Evolutionary conservation across 169 alveolate species (phyloP).

Genomic region (Plasmodium gallinaceum): DNA sequence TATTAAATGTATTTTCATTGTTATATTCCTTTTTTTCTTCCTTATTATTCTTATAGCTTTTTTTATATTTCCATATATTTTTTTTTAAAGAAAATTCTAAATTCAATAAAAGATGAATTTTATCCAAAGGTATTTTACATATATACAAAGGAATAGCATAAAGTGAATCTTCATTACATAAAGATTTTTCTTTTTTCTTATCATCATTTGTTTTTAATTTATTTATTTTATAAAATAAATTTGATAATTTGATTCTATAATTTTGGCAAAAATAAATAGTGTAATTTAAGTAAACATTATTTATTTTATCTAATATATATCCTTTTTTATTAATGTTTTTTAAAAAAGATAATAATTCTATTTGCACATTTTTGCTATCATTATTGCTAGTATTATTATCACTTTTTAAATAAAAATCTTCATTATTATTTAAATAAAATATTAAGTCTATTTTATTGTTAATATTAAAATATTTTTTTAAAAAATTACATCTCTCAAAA

Average conservation of each 20-base stretch:
- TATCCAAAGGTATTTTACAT: constrained; percentile 12
- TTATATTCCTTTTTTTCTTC: not conserved
- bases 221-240: not conserved
- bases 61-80: constrained; percentile 44
- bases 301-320: constrained; percentile 10
- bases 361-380: not conserved
- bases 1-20: not conserved
- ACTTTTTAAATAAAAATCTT: constrained; percentile 10
- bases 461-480: constrained; percentile 47
- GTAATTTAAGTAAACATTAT: constrained; percentile 45
- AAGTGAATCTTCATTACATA: not conserved
- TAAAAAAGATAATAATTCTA: constrained; percentile 31
- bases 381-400: not conserved
- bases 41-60: not conserved
- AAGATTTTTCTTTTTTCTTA: not conserved
- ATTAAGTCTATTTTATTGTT: constrained; percentile 63
- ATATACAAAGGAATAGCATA: constrained; percentile 26
- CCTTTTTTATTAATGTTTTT: constrained; percentile 26
- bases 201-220: not conserved
- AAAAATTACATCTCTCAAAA: constrained; percentile 44
- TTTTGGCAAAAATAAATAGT: constrained; percentile 49
- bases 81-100: constrained; percentile 49
- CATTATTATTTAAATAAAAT: constrained; percentile 42
- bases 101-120: constrained; percentile 35
- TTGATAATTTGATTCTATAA: constrained; percentile 36